Evolutionary conservation across 495 filamentous ascomycete genomes (phyloP), one percentile per base, ranked within the genome.

Genomic region (Hypoxylon rickii): DNA sequence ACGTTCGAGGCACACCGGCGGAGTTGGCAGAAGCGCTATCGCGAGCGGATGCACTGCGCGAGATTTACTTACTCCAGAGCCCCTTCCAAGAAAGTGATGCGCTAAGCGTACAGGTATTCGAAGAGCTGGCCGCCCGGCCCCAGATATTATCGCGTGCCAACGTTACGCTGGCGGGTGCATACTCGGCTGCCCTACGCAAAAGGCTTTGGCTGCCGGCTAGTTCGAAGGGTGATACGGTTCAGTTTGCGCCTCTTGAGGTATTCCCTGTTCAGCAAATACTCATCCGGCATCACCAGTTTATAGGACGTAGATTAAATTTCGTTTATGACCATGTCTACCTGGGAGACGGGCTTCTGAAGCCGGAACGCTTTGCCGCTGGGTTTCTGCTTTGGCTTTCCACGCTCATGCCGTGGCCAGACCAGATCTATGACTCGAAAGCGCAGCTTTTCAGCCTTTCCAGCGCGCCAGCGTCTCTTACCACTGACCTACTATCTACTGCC

Each of bases 311-410:
- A 20, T 32, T 1, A 20, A 36, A 17, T 22, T 45, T 29, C 24
- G 24, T 4, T 4, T 16, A 20, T 13, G 7, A 26, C 31, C 38
- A 54, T 24, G 31, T 29, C 12, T 39, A 44, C 41, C 18, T 54
- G 4, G 41, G 40, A 0, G 50, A 54, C 18, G 50, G 31, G 5
- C 41, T 54, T 1, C 50, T 54, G 2, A 38, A 38, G 24, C 50
- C 50, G 8, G 20, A 54, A 11, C 50, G 15, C 31, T 54, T 54
- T 22, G 32, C 41, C 19, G n/a, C 40, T 10, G 50, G 50, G 2
- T 54, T 54, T n/a, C 18, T 54, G 12, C 50, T 44, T 32, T 54
- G 18, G 7, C 13, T 54, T 5, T 13, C 24, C 8, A 33, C 19
- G 13, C 42, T 29, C 24, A 4, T 10, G 24, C 24, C 24, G 24